Evolutionary conservation across 2,329 filamentous ascomycete genomes (phyloP), one percentile per base, ranked within the genome.

Genomic region (Lasiodiplodia sp.): DNA sequence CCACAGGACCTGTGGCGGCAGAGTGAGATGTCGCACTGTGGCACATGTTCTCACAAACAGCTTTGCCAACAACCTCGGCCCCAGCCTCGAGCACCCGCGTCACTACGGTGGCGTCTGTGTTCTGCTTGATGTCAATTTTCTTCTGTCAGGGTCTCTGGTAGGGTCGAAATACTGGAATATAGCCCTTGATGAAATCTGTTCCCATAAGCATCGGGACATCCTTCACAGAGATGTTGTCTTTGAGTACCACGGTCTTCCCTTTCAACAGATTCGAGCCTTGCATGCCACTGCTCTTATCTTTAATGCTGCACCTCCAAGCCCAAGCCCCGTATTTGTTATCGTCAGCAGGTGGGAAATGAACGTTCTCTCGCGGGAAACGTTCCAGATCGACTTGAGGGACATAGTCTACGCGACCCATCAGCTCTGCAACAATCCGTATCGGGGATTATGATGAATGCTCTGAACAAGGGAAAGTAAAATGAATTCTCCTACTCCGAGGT

Each of bases 251-350:
- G 0, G 69, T 75, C 69, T 81, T 80, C 44, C 80, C 80, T 6
- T 77, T 69, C 7, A 85, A 76, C 28, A 80, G 71, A 28, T 74
- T 72, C 11, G 72, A 70, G 1, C 70, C 70, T 3, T 56, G 34
- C 10, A 16, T 49, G 5, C 44, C 52, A 8, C 37, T 65, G 18
- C 40, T 63, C 5, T 75, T 71, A 69, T 81, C 79, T 63, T 73
- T 71, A 67, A 81, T 78, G 25, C 71, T 76, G 62, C 78, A 81
- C 62, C 73, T 78, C 80, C 81, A 83, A 6, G 81, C 82, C 82
- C 82, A 84, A 2, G 81, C 82, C 2, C 78, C 78, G 44, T 80
- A 73, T 4, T 74, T 69, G 53, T 83, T 83, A 5, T 31, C 49
- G n/a, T 47, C 31, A 6, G 12, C n/a, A 21, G 37, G 23, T 18